Conservation (phyloP, 192 early-diverging fungal species). For the Glomus cerebriforme region DNA sequence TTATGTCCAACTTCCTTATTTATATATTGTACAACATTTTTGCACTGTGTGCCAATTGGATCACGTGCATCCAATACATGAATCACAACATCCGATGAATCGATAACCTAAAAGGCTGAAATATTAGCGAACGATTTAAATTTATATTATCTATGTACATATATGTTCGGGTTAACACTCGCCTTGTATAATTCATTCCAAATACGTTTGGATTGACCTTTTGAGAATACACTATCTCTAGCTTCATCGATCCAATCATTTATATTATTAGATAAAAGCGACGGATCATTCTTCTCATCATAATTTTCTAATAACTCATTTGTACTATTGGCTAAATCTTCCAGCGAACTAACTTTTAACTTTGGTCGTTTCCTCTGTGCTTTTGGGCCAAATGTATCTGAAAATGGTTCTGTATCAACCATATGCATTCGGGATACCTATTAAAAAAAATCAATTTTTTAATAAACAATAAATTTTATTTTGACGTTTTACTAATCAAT, state of each 20-base stretch:
- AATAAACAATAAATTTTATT: not conserved
- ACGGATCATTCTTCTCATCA: slow-evolving; percentile 65
- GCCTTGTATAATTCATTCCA: slow-evolving; percentile 99
- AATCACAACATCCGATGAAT: slow-evolving; percentile 93
- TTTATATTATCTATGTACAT: too few relatives aligned
- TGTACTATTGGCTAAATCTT: slow-evolving; percentile 76
- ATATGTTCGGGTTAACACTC: too few relatives aligned
- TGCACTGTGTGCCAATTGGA: slow-evolving; percentile 94
- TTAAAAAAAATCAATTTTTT: not conserved
- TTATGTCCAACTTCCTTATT: slow-evolving; percentile 95
- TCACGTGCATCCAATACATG: slow-evolving; percentile 99
- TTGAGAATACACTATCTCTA: slow-evolving; percentile 86
- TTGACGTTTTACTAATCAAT: not conserved
- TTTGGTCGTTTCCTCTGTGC: slow-evolving; percentile 95
- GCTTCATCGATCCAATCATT: slow-evolving; percentile 72
- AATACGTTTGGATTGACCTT: slow-evolving; percentile 95
- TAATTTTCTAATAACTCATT: slow-evolving; percentile 66
- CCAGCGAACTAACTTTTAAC: slow-evolving; percentile 69
- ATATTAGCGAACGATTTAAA: not conserved
- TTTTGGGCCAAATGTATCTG: slow-evolving; percentile 91
- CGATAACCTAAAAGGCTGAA: slow-evolving; percentile 65
- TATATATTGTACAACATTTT: slow-evolving; percentile 87
- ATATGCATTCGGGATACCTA: slow-evolving; percentile 71
- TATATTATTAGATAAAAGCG: slow-evolving; percentile 73
- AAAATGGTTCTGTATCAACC: slow-evolving; percentile 92